Evolutionary conservation across 352 stramenopile genomes (phyloP).

Genomic region (Phytophthora cryptogea): DNA sequence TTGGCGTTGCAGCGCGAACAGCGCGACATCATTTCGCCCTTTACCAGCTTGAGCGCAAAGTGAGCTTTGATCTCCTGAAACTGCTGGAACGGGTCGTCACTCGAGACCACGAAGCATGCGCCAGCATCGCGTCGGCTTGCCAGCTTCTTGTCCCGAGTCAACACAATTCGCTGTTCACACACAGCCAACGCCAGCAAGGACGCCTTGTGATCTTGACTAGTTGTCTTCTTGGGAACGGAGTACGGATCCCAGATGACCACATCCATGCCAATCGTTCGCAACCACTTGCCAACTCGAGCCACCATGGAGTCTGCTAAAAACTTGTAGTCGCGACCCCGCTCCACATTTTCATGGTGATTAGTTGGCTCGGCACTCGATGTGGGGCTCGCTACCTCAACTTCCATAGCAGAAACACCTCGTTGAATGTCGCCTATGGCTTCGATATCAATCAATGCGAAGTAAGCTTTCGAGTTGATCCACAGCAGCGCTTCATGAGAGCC

Average conservation of each 20-base stretch:
- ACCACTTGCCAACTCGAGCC: slow-evolving; percentile 70
- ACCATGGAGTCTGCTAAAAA: slow-evolving; percentile 84
- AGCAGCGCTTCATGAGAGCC: slow-evolving; percentile 50
- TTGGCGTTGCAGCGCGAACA: slow-evolving; percentile 76
- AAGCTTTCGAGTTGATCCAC: slow-evolving; percentile 43
- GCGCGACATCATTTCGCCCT: slow-evolving; percentile 77
- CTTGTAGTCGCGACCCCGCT: slow-evolving; percentile 41
- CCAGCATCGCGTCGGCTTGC: slow-evolving; percentile 64
- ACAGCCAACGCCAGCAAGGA: slow-evolving; percentile 51
- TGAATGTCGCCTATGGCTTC: slow-evolving; percentile 46
- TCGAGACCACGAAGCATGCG: slow-evolving; percentile 77
- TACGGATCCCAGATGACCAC: slow-evolving; percentile 69
- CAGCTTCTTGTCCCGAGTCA: slow-evolving; percentile 81
- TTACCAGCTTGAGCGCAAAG: slow-evolving; percentile 63
- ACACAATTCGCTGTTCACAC: slow-evolving; percentile 70
- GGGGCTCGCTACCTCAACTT: background rate
- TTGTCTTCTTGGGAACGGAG: slow-evolving; percentile 31
- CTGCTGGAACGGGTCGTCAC: slow-evolving; percentile 68
- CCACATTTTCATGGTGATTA: background rate
- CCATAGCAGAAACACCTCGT: slow-evolving; percentile 26
- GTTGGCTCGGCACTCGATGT: background rate
- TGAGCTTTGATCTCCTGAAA: slow-evolving; percentile 80
- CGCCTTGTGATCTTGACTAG: slow-evolving; percentile 47
- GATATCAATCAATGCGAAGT: slow-evolving; percentile 47
- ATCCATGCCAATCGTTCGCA: slow-evolving; percentile 77